A percentile compares a stretch with the other conserved stretches of the same genome.
phyloP scores from a whole-genome alignment of 139 green algal species.

The Edaphochlamys debaryana region DNA sequence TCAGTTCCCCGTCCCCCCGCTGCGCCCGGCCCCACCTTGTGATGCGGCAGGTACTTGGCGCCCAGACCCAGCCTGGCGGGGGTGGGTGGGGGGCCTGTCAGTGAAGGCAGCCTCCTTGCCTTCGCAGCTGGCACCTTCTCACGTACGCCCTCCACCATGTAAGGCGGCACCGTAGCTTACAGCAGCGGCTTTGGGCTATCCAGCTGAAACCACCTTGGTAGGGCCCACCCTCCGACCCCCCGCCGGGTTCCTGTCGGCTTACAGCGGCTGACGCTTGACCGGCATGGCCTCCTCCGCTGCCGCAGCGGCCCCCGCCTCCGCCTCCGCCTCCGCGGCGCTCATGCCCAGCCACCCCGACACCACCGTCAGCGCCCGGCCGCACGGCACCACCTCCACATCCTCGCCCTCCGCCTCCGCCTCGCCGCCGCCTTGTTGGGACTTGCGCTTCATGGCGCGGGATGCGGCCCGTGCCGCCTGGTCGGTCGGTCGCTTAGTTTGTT shows the following conservation, averaged over 20 bases:
- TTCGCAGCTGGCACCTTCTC: no score
- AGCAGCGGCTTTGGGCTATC: not conserved
- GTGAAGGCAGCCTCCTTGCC: no score
- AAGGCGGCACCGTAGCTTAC: no score
- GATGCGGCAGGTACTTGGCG: constrained; percentile 53
- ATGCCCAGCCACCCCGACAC: constrained; percentile 45
- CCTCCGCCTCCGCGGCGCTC: constrained; percentile 23
- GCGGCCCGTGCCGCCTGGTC: no score
- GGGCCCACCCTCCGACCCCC: no score
- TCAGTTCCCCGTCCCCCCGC: no score
- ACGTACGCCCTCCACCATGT: no score
- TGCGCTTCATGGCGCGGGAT: not conserved
- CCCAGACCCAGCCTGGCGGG: constrained; percentile 46
- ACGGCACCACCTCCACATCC: constrained; percentile 31
- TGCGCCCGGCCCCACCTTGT: constrained; percentile 30
- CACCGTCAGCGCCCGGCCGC: constrained; percentile 6
- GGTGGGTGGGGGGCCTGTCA: not conserved
- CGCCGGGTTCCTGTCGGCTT: not conserved
- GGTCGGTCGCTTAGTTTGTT: no score
- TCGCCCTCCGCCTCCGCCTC: not conserved
- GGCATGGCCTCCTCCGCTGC: not conserved
- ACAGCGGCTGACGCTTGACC: not conserved
- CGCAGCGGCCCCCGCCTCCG: constrained; percentile 15
- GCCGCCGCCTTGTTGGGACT: not conserved
- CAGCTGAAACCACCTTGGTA: no score